Evolutionary conservation across 2,329 filamentous ascomycete species (phyloP), one percentile per base, ranked within the genome.

Genomic region (Epichloe baconii): DNA sequence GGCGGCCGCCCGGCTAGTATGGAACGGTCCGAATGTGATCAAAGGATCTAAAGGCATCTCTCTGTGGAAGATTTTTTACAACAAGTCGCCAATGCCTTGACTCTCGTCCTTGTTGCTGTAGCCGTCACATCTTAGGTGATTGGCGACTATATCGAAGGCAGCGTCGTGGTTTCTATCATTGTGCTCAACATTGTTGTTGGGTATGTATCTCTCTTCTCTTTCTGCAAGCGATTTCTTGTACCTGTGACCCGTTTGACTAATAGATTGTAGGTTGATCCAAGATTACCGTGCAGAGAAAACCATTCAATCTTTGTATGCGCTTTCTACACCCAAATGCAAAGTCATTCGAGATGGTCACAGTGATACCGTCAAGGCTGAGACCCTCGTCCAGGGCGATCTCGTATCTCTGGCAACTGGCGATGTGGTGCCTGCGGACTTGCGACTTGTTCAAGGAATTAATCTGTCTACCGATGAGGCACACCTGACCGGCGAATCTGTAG

Each of bases 71-170:
- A 85, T 88, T 71, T 76, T 88, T 68, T 88, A 69, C 84, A 83
- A 63, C 84, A 88, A 71, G 77, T 87, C 59, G 85, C 83, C 57
- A 88, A 88, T 71, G 85, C 83, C 70, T 72, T 88, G 68, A 88
- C 84, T 56, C 74, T 85, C 64, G 82, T 86, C 55, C 80, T 89
- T 58, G 73, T 88, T 58, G 80, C 86, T 61, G 85, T 86, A 61
- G 87, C 86, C 80, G 81, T 79, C 53, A 70, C 80, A 53, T 81
- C 78, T 47, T 85, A 83, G 68, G 78, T 75, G 63, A 85, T 84
- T 58, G 61, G 73, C 59, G 82, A 83, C 63, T 82, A 75, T 61
- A 74, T 82, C 62, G 80, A 83, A 69, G 80, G 74, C 56, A 75
- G 74, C 57, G 79, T 83, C 55, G 79, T 83, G 57, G 71, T 77